A percentile compares a stretch with the other conserved stretches of the same genome.
phyloP scores from a whole-genome alignment of 2,329 filamentous ascomycete genomes.

The Claviceps pazoutovae region DNA sequence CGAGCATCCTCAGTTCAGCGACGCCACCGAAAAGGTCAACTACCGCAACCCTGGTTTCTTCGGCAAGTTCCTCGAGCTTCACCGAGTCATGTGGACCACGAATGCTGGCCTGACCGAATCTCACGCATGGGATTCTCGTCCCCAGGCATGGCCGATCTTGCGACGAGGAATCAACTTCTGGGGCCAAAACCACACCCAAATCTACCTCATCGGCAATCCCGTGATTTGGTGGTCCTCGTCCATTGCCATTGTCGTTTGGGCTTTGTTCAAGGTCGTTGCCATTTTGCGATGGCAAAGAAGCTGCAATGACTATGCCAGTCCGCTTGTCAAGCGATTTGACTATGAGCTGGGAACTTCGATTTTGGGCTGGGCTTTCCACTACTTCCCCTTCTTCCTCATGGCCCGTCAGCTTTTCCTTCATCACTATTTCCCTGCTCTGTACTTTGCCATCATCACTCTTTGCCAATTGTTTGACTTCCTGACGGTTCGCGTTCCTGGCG shows the following conservation, averaged over 20 bases:
- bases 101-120: slow-evolving; percentile 94
- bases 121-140: slow-evolving; percentile 95
- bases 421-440: slow-evolving; percentile 94
- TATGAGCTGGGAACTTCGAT: slow-evolving; percentile 88
- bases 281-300: slow-evolving; percentile 89
- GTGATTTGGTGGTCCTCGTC: slow-evolving; percentile 90
- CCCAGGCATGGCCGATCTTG: slow-evolving; percentile 82
- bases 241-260: slow-evolving; percentile 60
- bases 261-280: slow-evolving; percentile 74
- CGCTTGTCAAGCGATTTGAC: slow-evolving; percentile 89
- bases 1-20: slow-evolving; percentile 61
- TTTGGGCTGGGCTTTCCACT: slow-evolving; percentile 92
- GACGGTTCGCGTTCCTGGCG: slow-evolving; percentile 54
- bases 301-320: slow-evolving; percentile 69
- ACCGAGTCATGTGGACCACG: slow-evolving; percentile 97
- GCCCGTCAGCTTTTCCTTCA: slow-evolving; percentile 94
- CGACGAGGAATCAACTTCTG: slow-evolving; percentile 98
- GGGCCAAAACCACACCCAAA: slow-evolving; percentile 85
- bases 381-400: slow-evolving; percentile 98
- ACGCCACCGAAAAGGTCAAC: slow-evolving; percentile 81
- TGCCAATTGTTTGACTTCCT: slow-evolving; percentile 83
- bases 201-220: slow-evolving; percentile 92
- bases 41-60: slow-evolving; percentile 92
- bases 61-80: slow-evolving; percentile 93
- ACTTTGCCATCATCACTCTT: slow-evolving; percentile 82